Conservation (phyloP, 208 protist genomes). For the Wallacemonas sp. region DNA sequence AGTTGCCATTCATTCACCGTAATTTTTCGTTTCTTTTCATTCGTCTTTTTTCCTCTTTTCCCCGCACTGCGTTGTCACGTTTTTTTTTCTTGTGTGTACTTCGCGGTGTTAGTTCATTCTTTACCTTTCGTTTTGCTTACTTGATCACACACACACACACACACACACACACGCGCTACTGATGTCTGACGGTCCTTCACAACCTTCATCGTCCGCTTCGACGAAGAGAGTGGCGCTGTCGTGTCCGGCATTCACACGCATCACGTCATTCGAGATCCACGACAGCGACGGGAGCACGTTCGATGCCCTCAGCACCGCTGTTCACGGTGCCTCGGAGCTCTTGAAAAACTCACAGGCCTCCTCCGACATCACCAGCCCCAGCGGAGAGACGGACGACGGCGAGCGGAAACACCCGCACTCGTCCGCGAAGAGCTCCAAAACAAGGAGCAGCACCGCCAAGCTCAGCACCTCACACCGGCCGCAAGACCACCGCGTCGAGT, state of each 20-base stretch:
- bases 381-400: conserved; percentile 5
- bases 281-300: neutral
- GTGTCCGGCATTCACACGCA: neutral
- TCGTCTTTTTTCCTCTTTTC: conserved; percentile 15
- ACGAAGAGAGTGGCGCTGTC: neutral
- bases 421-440: neutral
- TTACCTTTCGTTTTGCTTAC: neutral
- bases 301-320: neutral
- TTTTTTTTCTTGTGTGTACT: conserved; percentile 14
- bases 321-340: neutral
- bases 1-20: neutral
- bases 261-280: neutral
- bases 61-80: neutral
- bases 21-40: neutral
- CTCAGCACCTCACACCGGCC: too few relatives aligned
- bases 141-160: too few relatives aligned
- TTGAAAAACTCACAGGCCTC: neutral
- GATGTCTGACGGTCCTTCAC: neutral
- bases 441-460: neutral
- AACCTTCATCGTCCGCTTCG: neutral
- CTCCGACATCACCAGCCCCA: neutral
- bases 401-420: neutral
- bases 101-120: conserved; percentile 1
- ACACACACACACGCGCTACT: too few relatives aligned
- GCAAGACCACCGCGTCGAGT: neutral